A percentile compares a stretch with the other conserved stretches of the same genome.
These are phyloP conservation scores for Backusella parvicylindrica DNA, from an alignment of 192 early-diverging fungal species.

Conservation along the genomic window DNA sequence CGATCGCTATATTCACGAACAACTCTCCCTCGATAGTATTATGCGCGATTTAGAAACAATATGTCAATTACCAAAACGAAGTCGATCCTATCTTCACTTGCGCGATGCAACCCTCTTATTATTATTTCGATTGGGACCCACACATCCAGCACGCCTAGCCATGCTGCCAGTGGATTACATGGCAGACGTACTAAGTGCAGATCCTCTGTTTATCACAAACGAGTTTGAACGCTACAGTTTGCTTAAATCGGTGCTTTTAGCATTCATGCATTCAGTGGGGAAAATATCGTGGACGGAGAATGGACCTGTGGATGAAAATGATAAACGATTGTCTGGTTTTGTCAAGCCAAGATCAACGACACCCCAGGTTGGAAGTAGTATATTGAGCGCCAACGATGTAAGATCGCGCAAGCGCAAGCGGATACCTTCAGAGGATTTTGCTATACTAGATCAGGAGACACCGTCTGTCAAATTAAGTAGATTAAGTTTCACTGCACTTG, in stretches of 20 bases:
- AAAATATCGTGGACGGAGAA: conserved; percentile 25
- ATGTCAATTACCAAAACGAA: conserved; percentile 23
- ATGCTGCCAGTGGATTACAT: conserved; percentile 29
- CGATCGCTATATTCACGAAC: conserved; percentile 15
- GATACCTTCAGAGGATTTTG: conserved; percentile 26
- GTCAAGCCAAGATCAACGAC: background rate
- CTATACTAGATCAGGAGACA: background rate
- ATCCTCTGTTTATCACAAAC: conserved; percentile 24
- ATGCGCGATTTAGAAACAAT: conserved; percentile 27
- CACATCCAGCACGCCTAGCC: conserved; percentile 14
- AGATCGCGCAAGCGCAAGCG: conserved; percentile 20
- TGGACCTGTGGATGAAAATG: conserved; percentile 22
- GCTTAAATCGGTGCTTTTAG: conserved; percentile 10
- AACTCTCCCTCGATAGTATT: conserved; percentile 19
- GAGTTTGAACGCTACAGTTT: conserved; percentile 31
- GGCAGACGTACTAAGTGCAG: conserved; percentile 31
- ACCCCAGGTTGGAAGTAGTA: background rate
- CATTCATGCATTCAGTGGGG: conserved; percentile 31
- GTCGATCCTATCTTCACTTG: conserved; percentile 21
- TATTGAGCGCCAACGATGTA: background rate
- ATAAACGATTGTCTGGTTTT: conserved; percentile 26
- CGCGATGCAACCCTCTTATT: conserved; percentile 30
- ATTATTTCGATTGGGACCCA: conserved; percentile 24
- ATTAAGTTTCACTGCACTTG: conserved; percentile 22
- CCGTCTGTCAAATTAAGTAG: background rate